These are phyloP conservation scores for Penicillium janthinellum DNA, from an alignment of 2,329 filamentous ascomycete genomes.

Conservation along the genomic window DNA sequence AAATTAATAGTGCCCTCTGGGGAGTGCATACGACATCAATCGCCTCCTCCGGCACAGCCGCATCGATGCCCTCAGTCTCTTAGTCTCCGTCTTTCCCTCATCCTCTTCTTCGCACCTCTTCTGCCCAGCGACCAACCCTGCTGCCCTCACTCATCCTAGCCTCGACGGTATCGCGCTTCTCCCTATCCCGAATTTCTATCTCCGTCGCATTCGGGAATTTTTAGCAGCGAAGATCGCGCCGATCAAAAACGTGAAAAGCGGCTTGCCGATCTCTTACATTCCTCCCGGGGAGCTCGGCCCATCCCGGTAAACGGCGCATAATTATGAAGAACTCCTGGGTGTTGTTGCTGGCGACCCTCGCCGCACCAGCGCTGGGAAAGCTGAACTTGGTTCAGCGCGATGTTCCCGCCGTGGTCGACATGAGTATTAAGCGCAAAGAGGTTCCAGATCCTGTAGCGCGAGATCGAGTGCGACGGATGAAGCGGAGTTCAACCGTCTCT, in stretches of 20 bases:
- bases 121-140: background rate
- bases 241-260: background rate
- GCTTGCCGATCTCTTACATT: slow-evolving; percentile 10
- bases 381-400: slow-evolving; percentile 38
- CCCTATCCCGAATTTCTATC: background rate
- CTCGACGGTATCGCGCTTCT: background rate
- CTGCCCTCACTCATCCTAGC: background rate
- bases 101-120: background rate
- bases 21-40: slow-evolving; percentile 9
- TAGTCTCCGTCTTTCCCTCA: background rate
- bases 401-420: slow-evolving; percentile 50
- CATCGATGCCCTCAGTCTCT: background rate
- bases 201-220: background rate
- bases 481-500: slow-evolving; percentile 42
- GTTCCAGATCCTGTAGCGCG: slow-evolving; percentile 49
- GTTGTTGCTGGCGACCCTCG: slow-evolving; percentile 19
- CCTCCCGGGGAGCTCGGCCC: background rate
- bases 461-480: slow-evolving; percentile 49
- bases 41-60: background rate
- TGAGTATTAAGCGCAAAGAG: slow-evolving; percentile 54
- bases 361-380: slow-evolving; percentile 16
- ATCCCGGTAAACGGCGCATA: background rate
- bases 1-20: background rate
- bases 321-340: slow-evolving; percentile 26
- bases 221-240: background rate